Percentiles rank a stretch among this genome's conserved stretches.
phyloP scores from a whole-genome alignment of 345 rosid genomes.

The Syzygium jambos region DNA sequence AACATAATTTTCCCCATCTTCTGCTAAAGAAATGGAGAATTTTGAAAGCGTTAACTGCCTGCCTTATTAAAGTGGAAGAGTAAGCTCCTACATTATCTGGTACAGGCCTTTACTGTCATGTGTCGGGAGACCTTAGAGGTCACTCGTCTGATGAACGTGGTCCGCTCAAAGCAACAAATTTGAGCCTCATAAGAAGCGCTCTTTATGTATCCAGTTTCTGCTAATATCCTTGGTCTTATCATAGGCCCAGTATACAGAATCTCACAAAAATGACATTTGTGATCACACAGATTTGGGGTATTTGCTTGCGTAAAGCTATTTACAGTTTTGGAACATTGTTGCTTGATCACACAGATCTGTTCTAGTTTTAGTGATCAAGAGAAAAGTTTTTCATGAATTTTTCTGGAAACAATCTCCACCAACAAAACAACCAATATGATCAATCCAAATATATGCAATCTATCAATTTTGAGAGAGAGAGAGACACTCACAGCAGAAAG shows the following conservation, averaged over 20 bases:
- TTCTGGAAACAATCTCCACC: neutral
- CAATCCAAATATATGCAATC: neutral
- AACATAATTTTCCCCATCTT: neutral
- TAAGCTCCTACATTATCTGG: neutral
- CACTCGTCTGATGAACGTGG: neutral
- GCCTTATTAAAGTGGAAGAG: neutral
- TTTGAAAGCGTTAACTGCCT: neutral
- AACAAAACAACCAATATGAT: neutral
- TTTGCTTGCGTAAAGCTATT: neutral
- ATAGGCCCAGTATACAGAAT: neutral
- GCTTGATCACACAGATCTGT: neutral
- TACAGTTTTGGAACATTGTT: neutral
- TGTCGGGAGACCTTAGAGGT: neutral
- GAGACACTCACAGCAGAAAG: slow-evolving; percentile 59
- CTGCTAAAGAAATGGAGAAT: neutral
- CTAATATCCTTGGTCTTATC: neutral
- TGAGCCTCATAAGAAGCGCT: neutral
- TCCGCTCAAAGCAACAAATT: neutral
- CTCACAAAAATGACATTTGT: neutral
- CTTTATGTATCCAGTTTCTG: neutral
- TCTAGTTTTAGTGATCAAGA: neutral
- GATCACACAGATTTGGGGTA: neutral
- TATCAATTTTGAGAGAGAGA: neutral
- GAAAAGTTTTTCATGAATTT: neutral
- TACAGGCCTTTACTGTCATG: neutral